These are phyloP conservation scores for Mediolabrus comicus DNA, from an alignment of 108 stramenopile species.

Conservation along the genomic window DNA sequence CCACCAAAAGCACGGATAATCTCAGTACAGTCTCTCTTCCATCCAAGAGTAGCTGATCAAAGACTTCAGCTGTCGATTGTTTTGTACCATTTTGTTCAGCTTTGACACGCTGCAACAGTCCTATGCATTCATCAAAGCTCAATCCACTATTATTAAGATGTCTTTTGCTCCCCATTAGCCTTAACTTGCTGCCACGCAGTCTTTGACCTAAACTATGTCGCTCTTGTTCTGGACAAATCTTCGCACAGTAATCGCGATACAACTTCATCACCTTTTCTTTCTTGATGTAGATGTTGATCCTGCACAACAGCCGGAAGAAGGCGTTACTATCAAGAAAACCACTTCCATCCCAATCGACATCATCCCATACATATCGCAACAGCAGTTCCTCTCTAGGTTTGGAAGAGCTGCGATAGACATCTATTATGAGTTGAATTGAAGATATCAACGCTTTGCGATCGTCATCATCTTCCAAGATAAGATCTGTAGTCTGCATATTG, in stretches of 20 bases:
- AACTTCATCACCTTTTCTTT: conserved; percentile 40
- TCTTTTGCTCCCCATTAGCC: background rate
- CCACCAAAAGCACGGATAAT: conserved; percentile 49
- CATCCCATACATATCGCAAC: conserved; percentile 79
- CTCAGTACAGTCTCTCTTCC: conserved; percentile 45
- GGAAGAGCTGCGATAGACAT: conserved; percentile 33
- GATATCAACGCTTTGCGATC: conserved; percentile 45
- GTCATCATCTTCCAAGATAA: conserved; percentile 41
- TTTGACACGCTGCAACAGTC: conserved; percentile 48
- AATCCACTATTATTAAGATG: conserved; percentile 19
- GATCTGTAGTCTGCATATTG: conserved; percentile 32
- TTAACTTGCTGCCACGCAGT: background rate
- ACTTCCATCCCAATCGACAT: conserved; percentile 58
- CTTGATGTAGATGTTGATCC: conserved; percentile 69
- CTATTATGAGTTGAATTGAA: conserved; percentile 38
- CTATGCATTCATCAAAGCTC: conserved; percentile 50
- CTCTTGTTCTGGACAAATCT: background rate
- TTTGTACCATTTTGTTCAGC: conserved; percentile 7
- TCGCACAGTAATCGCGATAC: conserved; percentile 16
- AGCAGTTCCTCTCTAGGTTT: conserved; percentile 49
- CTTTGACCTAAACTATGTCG: background rate
- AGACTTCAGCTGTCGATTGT: conserved; percentile 37
- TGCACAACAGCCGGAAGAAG: conserved; percentile 50
- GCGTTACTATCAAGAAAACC: conserved; percentile 48
- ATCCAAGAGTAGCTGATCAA: conserved; percentile 52